Base-by-base conservation (phyloP, 2,329 filamentous ascomycete species). In the Pseudogymnoascus sp. region DNA sequence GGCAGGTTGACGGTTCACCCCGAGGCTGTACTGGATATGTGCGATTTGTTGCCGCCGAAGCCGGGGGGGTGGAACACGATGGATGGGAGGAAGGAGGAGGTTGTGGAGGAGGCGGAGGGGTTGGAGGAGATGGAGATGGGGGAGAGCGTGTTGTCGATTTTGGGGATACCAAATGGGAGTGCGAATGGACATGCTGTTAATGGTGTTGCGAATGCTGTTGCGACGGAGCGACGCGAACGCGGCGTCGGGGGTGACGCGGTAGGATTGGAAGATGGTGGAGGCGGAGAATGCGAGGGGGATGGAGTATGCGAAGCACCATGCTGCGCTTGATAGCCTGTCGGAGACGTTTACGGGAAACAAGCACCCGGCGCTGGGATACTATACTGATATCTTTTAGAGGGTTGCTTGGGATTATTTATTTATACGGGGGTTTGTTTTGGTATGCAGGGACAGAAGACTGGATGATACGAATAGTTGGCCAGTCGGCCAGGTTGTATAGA, bases 1-100 rank as follows among this genome's bases (percentile, higher is more conserved):
- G 90, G 88, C 0, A 81, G 93, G 23, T 80, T 95, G 70, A 97
- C 93, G 0, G 85, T 97, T 3, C 86, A 93, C 67, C 93, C 95
- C 0, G 88, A 92, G 68, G 80, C 89, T 55, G 80, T 93, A 6
- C 79, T 97, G 25, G 80, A 83, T 45, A 83, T 87, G 37, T 88
- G 88, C 59, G 86, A 87, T 1, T 78, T 97, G 72, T 77, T 97
- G 60, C 95, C 95, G 0, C 77, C 82, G 63, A 81, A 87, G 58
- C 91, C 91, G 0, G 86, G 83, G 9, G 88, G 87, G 21, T 88
- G 85, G 85, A 76, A 77, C 5, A 68, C 65, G 3, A 73, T 74
- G 72, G 28, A 35, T 33, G 61, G 40, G 16, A 59, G 18, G 25
- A 45, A 31, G 37, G 61, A 58, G 25, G 77, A 76, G 12, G 31